Conservation (phyloP, 2,329 filamentous ascomycete species). For the Celoporthe dispersa region DNA sequence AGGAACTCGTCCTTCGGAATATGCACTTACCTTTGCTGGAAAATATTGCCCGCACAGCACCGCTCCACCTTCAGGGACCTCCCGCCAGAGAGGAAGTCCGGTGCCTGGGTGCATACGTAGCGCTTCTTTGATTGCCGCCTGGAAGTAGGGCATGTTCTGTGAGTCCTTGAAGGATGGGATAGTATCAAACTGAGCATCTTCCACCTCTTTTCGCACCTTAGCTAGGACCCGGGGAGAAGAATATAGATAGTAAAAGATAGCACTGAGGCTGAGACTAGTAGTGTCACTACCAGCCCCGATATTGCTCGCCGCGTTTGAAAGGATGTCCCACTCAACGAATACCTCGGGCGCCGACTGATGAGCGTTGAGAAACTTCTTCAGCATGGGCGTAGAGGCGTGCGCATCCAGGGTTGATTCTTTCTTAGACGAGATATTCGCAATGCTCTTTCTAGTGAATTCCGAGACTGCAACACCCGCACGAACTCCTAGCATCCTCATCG, state of each 20-base stretch:
- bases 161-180: constrained; percentile 12
- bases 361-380: no score
- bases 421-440: no score
- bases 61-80: constrained; percentile 7
- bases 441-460: no score
- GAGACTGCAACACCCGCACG: no score
- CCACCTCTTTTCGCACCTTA: no score
- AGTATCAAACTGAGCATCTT: not conserved
- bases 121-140: constrained; percentile 3
- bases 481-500: no score
- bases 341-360: not conserved
- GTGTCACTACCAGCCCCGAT: constrained; percentile 60
- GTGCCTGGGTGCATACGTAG: constrained; percentile 6
- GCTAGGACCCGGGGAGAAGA: no score
- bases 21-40: not conserved
- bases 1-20: not conserved
- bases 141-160: constrained; percentile 2
- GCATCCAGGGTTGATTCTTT: no score
- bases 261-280: constrained; percentile 64
- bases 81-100: constrained; percentile 14
- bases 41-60: constrained; percentile 5
- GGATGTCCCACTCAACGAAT: not conserved
- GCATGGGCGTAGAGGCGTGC: no score
- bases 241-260: constrained; percentile 58
- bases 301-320: constrained; percentile 23